A percentile compares a stretch with the other conserved stretches of the same genome.
Conservation (phyloP, 2,329 filamentous ascomycete genomes). For the Thelonectria rubi region DNA sequence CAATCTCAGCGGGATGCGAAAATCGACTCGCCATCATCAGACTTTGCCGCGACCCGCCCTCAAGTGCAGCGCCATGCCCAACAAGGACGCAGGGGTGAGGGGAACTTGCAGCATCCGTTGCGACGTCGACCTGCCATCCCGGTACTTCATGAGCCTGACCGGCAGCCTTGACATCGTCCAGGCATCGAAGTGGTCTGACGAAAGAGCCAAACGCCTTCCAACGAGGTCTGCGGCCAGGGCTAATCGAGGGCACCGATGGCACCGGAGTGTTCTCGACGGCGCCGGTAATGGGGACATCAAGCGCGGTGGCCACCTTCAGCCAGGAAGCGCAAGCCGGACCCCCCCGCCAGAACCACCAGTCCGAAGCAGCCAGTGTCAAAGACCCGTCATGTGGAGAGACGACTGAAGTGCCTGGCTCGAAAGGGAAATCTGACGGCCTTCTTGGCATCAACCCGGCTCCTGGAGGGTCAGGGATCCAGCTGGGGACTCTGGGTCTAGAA, state of each 20-base stretch:
- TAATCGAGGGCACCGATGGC: constrained; percentile 24
- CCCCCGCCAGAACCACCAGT: constrained; percentile 8
- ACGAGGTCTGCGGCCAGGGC: constrained; percentile 16
- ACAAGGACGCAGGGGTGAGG: constrained; percentile 14
- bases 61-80: background rate
- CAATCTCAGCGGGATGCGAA: constrained; percentile 13
- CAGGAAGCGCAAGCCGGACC: constrained; percentile 3
- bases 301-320: constrained; percentile 16
- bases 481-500: constrained; percentile 25
- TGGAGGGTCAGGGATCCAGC: constrained; percentile 24
- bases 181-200: constrained; percentile 35
- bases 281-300: constrained; percentile 18
- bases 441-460: constrained; percentile 35
- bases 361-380: constrained; percentile 18
- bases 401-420: constrained; percentile 21
- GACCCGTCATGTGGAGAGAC: background rate
- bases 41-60: constrained; percentile 18
- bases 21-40: constrained; percentile 15
- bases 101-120: constrained; percentile 18
- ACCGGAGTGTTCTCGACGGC: constrained; percentile 15
- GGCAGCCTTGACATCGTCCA: constrained; percentile 20
- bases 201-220: constrained; percentile 32
- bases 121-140: constrained; percentile 10
- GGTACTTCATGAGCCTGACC: constrained; percentile 23
- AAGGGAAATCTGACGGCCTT: constrained; percentile 25